Percentiles rank a stretch among this genome's conserved stretches.
Conservation (phyloP, 306 rosid genomes). For the Lablab purpureus region DNA sequence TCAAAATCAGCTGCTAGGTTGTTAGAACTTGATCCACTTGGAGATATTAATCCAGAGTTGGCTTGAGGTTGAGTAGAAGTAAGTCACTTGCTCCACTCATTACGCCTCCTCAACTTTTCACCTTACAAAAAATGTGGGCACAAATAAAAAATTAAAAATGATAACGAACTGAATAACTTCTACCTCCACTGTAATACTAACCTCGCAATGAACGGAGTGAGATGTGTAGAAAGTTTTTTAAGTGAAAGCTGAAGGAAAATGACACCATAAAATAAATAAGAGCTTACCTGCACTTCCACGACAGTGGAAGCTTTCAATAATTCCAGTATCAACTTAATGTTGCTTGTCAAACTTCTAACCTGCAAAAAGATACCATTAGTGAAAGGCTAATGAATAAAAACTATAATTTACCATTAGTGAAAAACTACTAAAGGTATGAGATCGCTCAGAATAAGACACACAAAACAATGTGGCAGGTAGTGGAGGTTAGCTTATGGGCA, state of each 20-base stretch:
- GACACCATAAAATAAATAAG: neutral
- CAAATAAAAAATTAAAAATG: constrained; percentile 29
- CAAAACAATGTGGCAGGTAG: neutral
- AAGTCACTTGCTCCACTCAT: constrained; percentile 70
- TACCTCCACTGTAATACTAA: neutral
- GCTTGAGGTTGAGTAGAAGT: constrained; percentile 41
- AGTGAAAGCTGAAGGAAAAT: neutral
- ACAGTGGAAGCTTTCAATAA: constrained; percentile 59
- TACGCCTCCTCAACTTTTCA: constrained; percentile 69
- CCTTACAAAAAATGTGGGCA: constrained; percentile 54
- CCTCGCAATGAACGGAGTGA: neutral
- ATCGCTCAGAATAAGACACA: neutral
- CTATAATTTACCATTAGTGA: too few relatives aligned
- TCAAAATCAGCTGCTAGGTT: constrained; percentile 52
- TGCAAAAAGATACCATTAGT: constrained; percentile 47
- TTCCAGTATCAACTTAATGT: constrained; percentile 58
- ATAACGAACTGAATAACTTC: neutral
- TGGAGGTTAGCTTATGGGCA: constrained; percentile 1
- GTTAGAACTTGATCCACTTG: constrained; percentile 44
- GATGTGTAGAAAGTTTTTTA: neutral
- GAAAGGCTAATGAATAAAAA: neutral
- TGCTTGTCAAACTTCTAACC: constrained; percentile 64
- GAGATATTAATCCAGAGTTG: constrained; percentile 52
- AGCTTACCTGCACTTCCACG: constrained; percentile 75
- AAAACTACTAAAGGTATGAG: neutral